Evolutionary conservation across 306 rosid genomes (phyloP).

Genomic region (Quercus parvula): DNA sequence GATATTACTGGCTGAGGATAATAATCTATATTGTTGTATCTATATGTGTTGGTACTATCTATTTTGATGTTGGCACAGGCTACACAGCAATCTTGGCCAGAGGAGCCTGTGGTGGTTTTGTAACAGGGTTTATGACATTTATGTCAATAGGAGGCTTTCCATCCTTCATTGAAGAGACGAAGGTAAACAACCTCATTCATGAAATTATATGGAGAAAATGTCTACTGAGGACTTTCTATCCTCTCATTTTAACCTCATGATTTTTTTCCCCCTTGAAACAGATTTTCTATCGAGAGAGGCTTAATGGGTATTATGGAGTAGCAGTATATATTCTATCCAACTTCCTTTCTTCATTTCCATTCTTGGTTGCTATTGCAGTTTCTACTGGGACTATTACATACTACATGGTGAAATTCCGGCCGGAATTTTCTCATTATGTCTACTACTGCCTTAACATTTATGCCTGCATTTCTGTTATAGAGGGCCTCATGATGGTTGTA

Average conservation of each 20-base stretch:
- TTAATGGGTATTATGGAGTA: slow-evolving; percentile 89
- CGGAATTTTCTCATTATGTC: slow-evolving; percentile 53
- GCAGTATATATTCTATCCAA: slow-evolving; percentile 75
- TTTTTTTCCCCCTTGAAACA: slow-evolving; percentile 30
- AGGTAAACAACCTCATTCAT: slow-evolving; percentile 39
- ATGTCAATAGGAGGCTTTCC: slow-evolving; percentile 99
- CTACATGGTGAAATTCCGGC: slow-evolving; percentile 76
- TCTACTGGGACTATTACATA: slow-evolving; percentile 67
- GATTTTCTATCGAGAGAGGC: slow-evolving; percentile 84
- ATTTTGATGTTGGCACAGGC: slow-evolving; percentile 72
- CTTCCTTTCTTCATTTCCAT: slow-evolving; percentile 88
- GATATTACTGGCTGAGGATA: slow-evolving; percentile 97
- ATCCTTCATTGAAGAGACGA: slow-evolving; percentile 91
- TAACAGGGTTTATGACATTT: slow-evolving; percentile 96
- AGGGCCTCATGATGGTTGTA: slow-evolving; percentile 98
- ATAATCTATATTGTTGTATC: slow-evolving; percentile 78
- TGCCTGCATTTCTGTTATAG: slow-evolving; percentile 73
- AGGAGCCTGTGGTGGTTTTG: slow-evolving; percentile 91
- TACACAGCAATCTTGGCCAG: slow-evolving; percentile 92
- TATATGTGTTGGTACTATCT: slow-evolving; percentile 88
- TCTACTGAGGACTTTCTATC: neutral
- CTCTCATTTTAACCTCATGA: slow-evolving; percentile 6
- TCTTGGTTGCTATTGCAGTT: slow-evolving; percentile 70
- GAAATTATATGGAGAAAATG: neutral
- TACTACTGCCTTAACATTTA: slow-evolving; percentile 73